A percentile compares a stretch with the other conserved stretches of the same genome.
Evolutionary conservation across 2,329 filamentous ascomycete genomes (phyloP).

Genomic region (Pseudocercospora ulei): DNA sequence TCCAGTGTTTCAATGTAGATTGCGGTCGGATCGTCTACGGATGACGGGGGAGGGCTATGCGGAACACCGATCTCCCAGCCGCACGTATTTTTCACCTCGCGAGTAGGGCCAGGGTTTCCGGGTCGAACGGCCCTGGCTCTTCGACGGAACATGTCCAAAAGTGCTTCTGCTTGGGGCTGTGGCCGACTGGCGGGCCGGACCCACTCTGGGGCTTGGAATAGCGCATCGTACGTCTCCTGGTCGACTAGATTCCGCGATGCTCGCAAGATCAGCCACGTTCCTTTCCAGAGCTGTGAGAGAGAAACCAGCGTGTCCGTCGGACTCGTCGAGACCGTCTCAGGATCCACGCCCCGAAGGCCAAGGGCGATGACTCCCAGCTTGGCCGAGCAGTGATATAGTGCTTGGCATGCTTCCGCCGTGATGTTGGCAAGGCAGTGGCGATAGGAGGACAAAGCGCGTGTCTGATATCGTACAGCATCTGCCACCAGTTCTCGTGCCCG

Average conservation of each 20-base stretch:
- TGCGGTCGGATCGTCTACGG: slow-evolving; percentile 8
- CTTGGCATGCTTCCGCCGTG: slow-evolving; percentile 15
- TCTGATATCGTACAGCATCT: slow-evolving; percentile 20
- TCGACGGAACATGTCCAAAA: slow-evolving; percentile 15
- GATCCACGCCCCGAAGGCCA: slow-evolving; percentile 18
- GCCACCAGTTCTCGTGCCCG: slow-evolving; percentile 15
- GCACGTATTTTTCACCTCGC: not conserved
- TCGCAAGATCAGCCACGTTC: slow-evolving; percentile 16
- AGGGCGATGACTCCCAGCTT: slow-evolving; percentile 19
- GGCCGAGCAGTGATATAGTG: slow-evolving; percentile 20
- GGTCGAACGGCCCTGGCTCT: slow-evolving; percentile 9
- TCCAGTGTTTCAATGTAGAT: slow-evolving; percentile 17
- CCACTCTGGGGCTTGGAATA: slow-evolving; percentile 18
- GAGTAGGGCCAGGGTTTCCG: not conserved
- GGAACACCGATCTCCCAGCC: slow-evolving; percentile 1
- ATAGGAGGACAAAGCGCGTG: slow-evolving; percentile 17
- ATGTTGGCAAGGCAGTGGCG: slow-evolving; percentile 16
- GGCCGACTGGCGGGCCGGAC: slow-evolving; percentile 1
- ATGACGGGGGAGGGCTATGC: not conserved
- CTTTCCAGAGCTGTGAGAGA: slow-evolving; percentile 19
- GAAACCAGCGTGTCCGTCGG: slow-evolving; percentile 18
- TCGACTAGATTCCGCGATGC: slow-evolving; percentile 16
- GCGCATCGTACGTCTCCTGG: slow-evolving; percentile 13
- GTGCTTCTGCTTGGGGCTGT: slow-evolving; percentile 7
- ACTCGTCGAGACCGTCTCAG: slow-evolving; percentile 6